A percentile compares a stretch with the other conserved stretches of the same genome.
These are phyloP conservation scores for Trichophyton rubrum DNA, from an alignment of 2,329 filamentous ascomycete genomes.

Conservation along the genomic window DNA sequence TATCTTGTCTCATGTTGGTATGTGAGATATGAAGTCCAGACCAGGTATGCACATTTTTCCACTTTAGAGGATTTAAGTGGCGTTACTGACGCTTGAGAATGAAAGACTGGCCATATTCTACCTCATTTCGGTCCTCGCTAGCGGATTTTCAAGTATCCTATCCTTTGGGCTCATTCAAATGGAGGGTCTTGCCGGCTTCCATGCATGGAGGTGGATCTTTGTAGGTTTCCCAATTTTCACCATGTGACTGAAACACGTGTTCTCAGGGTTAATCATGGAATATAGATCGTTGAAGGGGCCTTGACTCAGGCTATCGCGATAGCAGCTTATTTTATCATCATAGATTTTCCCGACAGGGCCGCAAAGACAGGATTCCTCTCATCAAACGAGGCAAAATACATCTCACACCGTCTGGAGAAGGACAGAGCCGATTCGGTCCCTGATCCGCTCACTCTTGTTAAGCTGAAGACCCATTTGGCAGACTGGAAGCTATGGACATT, in stretches of 20 bases:
- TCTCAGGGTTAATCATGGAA: not conserved
- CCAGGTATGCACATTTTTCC: constrained; percentile 45
- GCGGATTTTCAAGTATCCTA: constrained; percentile 20
- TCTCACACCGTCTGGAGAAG: constrained; percentile 35
- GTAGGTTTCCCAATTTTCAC: not conserved
- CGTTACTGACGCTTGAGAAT: not conserved
- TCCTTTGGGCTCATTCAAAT: constrained; percentile 26
- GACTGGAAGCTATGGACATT: constrained; percentile 51
- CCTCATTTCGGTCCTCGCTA: constrained; percentile 6
- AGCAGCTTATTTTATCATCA: constrained; percentile 44
- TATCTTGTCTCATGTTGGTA: constrained; percentile 37
- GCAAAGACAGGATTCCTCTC: constrained; percentile 40
- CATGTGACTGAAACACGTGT: too few relatives aligned
- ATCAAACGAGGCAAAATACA: constrained; percentile 33
- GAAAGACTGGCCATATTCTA: constrained; percentile 10
- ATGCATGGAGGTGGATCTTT: constrained; percentile 28
- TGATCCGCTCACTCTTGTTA: constrained; percentile 37
- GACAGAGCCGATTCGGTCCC: constrained; percentile 44
- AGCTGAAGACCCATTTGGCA: constrained; percentile 36
- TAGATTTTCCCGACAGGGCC: constrained; percentile 51
- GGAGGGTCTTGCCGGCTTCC: constrained; percentile 19
- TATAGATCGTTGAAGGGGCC: constrained; percentile 29
- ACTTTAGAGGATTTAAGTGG: not conserved
- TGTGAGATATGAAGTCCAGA: constrained; percentile 52
- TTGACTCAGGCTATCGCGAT: constrained; percentile 44